These are phyloP conservation scores for Saccharomycopsis hybrid DNA, from an alignment of 1,139 yeast species.

Conservation along the genomic window DNA sequence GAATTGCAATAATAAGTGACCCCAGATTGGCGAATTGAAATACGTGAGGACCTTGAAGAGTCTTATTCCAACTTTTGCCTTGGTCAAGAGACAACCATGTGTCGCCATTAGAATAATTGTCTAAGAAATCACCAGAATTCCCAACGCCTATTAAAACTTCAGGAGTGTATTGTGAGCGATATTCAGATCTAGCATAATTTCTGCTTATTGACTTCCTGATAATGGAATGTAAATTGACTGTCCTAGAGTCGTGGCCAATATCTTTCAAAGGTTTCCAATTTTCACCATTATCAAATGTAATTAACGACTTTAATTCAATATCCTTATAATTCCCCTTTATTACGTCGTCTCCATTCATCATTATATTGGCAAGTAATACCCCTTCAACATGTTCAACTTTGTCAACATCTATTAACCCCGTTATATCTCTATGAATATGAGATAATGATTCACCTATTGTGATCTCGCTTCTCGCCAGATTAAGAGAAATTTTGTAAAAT, in stretches of 20 bases:
- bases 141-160: slow-evolving; percentile 29
- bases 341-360: background rate
- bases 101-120: slow-evolving; percentile 27
- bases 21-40: slow-evolving; percentile 65
- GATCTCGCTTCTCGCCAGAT: slow-evolving; percentile 3
- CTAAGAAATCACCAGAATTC: slow-evolving; percentile 28
- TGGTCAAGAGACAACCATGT: slow-evolving; percentile 55
- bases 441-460: background rate
- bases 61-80: slow-evolving; percentile 51
- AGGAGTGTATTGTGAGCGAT: slow-evolving; percentile 18
- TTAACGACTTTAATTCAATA: slow-evolving; percentile 30
- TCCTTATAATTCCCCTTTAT: background rate
- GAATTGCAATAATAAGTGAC: slow-evolving; percentile 46
- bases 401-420: slow-evolving; percentile 11
- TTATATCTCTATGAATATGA: slow-evolving; percentile 1
- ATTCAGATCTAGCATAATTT: slow-evolving; percentile 11
- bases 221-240: slow-evolving; percentile 13
- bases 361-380: slow-evolving; percentile 1
- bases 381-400: slow-evolving; percentile 1
- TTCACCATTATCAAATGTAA: slow-evolving; percentile 59
- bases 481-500: slow-evolving; percentile 6
- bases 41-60: slow-evolving; percentile 40
- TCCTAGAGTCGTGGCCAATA: slow-evolving; percentile 35
- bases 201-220: slow-evolving; percentile 10
- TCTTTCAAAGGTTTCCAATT: slow-evolving; percentile 52